Base-by-base conservation (phyloP, 148 eudicot species). In the Dysphania ambrosioides region DNA sequence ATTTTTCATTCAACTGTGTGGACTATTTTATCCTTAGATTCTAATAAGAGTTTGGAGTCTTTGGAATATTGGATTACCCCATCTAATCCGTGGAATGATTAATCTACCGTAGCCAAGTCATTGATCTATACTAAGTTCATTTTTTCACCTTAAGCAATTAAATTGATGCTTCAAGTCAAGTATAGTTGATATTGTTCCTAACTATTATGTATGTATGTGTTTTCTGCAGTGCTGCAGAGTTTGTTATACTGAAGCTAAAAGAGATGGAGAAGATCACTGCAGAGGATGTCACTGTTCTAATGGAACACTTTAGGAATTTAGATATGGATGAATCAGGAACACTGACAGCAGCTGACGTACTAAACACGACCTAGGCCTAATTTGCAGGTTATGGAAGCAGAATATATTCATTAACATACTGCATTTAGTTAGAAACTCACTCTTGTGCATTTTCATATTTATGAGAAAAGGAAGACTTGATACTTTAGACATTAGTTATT, bases 251-350 rank as follows among this genome's bases (percentile, higher is more conserved):
- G 78, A 92, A 92, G 84, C 81, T 89, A 6, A 91, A 83, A 75
- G 93, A 91, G 82, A 83, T 88, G 93, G 97, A 89, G 71, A 92
- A 92, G 83, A 87, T 89, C 27, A 81, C 68, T 27, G 81, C 72
- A 32, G 92, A 89, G 41, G 97, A 92, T 70, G 81, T 92, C 5
- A 63, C 73, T 7, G 62, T 81, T 72, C 75, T 87, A 47, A 85
- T 85, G 88, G 86, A 89, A 59, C 75, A 78, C 68, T 89, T 92
- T 72, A 84, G 73, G 64, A 81, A 78, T 27, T 83, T 89, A 42
- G 92, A 92, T 60, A 82, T 86, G 12, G 92, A 89, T 80, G 81
- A 83, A 8, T 89, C 93, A 21, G 93, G 97, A 72, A 86, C 92
- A 6, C 80, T 92, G 64, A 92, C 92, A 1, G 73, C 72, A 36